Evolutionary conservation across 768 basidiomycete species (phyloP), one percentile per base, ranked within the genome.

Genomic region (Boletellus ananas): DNA sequence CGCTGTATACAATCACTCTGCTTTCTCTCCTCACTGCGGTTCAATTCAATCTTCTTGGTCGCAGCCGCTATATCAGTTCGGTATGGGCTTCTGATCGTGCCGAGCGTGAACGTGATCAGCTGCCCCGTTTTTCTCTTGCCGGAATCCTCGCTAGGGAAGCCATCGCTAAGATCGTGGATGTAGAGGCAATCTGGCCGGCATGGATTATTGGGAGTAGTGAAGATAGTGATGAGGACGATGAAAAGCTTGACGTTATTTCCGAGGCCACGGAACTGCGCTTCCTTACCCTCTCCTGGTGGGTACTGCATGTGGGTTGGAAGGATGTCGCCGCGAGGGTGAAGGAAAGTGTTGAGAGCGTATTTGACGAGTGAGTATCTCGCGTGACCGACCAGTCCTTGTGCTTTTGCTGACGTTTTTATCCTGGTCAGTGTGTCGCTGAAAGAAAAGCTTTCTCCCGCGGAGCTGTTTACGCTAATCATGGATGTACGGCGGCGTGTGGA

Each of bases 221-320:
- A 13, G 62, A 63, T 21, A 57, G 64, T 25, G 63, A 58, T 7
- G 66, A 63, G 16, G 62, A 56, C 7, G 59, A 64, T 17, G 59
- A 69, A n/a, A 60, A 49, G 31, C 62, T 62, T 10, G 66, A 68
- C n/a, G 58, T 46, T n/a, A 69, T 84, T 7, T 72, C 66, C 31
- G 84, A 86, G 33, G 86, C 86, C 47, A 80, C 83, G 6, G 92
- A 94, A 66, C 74, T 80, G 52, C 81, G 84, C 61, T 97, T 83
- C 62, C 71, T 96, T 43, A 91, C 88, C 0, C 78, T 94, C 58
- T 89, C 84, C 34, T 97, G 93, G 92, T 95, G 93, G 92, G 73
- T 95, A 10, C 60, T 95, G 48, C 85, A 96, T 62, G 86, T 92
- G 4, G 93, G 94, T 0, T 95, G 94, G 93, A 88, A 85, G 57